A percentile compares a stretch with the other conserved stretches of the same genome.
phyloP scores from a whole-genome alignment of 768 basidiomycete genomes.

The Russula griseocarnosa region DNA sequence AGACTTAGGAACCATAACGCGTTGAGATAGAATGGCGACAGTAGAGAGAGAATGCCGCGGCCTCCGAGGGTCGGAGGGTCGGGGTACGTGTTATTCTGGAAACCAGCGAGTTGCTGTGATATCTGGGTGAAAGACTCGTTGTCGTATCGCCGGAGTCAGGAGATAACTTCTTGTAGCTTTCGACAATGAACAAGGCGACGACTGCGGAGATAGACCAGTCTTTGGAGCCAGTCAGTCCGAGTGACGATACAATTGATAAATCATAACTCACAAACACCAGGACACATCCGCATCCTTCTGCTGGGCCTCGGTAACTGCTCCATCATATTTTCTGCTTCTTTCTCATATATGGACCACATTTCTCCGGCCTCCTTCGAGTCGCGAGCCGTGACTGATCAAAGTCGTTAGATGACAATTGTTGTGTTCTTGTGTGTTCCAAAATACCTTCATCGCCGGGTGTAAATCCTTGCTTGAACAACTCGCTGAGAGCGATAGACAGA shows the following conservation, averaged over 20 bases:
- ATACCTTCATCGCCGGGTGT: not conserved
- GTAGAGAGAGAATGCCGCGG: not conserved
- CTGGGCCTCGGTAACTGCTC: not conserved
- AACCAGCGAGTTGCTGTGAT: constrained; percentile 15
- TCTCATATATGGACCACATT: constrained; percentile 20
- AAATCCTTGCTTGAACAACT: not conserved
- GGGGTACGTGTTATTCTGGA: constrained; percentile 2
- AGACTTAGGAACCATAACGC: constrained; percentile 22
- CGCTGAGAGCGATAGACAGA: not conserved
- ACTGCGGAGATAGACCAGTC: constrained; percentile 31
- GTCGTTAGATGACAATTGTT: not conserved
- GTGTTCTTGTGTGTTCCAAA: no score
- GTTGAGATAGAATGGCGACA: constrained; percentile 14
- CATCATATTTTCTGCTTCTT: constrained; percentile 14
- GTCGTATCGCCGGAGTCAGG: constrained; percentile 13
- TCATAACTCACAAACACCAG: constrained; percentile 23
- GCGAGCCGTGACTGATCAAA: no score
- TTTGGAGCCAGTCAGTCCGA: not conserved
- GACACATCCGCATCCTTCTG: constrained; percentile 15
- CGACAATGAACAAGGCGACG: constrained; percentile 27
- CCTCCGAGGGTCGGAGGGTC: not conserved
- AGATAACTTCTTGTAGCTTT: constrained; percentile 26
- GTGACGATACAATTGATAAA: no score
- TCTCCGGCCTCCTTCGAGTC: not conserved
- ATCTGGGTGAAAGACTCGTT: constrained; percentile 7